phyloP scores from a whole-genome alignment of 164 flowering plant species.

The Magnolia sinica region DNA sequence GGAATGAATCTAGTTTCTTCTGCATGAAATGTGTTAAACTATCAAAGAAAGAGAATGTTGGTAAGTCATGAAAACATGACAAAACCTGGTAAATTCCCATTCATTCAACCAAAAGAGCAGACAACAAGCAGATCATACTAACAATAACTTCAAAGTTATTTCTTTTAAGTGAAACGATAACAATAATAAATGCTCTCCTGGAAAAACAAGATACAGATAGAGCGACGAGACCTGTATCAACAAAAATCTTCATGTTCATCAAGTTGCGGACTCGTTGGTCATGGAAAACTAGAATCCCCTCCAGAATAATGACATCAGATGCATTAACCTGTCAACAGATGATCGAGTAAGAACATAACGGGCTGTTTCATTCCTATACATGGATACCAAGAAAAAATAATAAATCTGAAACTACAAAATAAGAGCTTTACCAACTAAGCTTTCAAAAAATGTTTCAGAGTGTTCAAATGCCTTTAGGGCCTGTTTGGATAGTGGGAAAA shows the following conservation, averaged over 20 bases:
- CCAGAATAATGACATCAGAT: slow-evolving; percentile 93
- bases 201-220: slow-evolving; percentile 1
- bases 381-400: not conserved
- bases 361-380: not conserved
- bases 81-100: no score
- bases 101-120: no score
- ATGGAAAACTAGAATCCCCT: slow-evolving; percentile 92
- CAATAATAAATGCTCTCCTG: no score
- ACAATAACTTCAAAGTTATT: no score
- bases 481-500: no score
- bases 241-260: slow-evolving; percentile 97
- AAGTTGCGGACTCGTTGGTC: slow-evolving; percentile 77
- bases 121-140: no score
- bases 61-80: no score
- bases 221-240: slow-evolving; percentile 67
- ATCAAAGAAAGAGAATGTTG: no score
- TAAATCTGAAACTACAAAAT: not conserved
- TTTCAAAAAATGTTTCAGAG: no score
- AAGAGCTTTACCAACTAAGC: not conserved
- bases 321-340: slow-evolving; percentile 70
- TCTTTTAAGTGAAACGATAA: not conserved
- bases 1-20: no score
- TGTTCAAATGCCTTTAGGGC: no score
- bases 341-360: not conserved
- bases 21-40: no score